Evolutionary conservation across 2,329 filamentous ascomycete species (phyloP), one percentile per base, ranked within the genome.

Genomic region (Clarireedia homoeocarpa): DNA sequence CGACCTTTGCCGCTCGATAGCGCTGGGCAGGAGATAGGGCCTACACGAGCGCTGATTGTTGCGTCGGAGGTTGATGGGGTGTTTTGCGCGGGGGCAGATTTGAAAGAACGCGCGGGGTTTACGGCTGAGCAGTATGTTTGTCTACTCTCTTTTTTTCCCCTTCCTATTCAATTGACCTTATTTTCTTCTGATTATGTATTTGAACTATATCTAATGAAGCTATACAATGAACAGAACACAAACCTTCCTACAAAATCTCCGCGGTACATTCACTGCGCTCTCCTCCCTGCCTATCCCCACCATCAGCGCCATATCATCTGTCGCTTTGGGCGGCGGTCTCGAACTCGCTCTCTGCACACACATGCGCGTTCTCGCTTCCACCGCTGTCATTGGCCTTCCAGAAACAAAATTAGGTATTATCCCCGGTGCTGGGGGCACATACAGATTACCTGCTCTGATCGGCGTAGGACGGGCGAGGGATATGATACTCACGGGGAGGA

Each of bases 381-480:
- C 85, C 36, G 88, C 90, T 15, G 75, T 78, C 24, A 83, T 99
- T 54, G 91, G 84, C 0, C 82, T 97, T 5, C 94, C 94, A 1
- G 94, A 99, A 71, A 97, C 94, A 1, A 81, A 91, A 2, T 80
- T 99, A 2, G 94, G 88, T 55, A 99, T 99, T 69, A 88, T 99
- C 62, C 94, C 94, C 3, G 94, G 94, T 58, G 94, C 92, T 2
- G 94, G 94, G 45, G 94, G 92, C 58, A 97, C 92, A 1, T 89
- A 90, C 71, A 85, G 94, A 9, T 83, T 99, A 0, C 90, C 91
- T 1, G 81, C 79, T 7, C 73, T 99, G 20, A 86, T 99, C 62
- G 94, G 94, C 5, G 74, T 87, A 24, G 77, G 80, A 26, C 84
- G 91, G 55, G 94, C 94, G n/a, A 80, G 91, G 51, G 92, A 99